These are phyloP conservation scores for Picea engelmannii DNA, from an alignment of 83 land plant genomes.

Conservation along the genomic window DNA sequence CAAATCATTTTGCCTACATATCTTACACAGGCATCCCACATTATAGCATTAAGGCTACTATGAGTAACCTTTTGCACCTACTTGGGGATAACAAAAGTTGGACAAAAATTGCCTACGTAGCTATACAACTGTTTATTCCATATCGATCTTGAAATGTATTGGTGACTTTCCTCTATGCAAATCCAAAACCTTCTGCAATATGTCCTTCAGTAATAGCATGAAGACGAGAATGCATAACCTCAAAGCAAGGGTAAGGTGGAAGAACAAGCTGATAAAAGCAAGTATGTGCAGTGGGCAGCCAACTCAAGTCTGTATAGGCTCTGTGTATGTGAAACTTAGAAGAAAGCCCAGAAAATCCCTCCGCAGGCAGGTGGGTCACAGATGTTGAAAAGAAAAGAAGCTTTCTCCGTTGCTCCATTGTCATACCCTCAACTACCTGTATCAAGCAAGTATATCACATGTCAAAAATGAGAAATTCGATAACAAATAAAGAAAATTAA, in stretches of 20 bases:
- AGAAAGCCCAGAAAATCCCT: conserved; percentile 30
- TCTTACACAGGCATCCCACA: neutral
- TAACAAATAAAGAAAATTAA: neutral
- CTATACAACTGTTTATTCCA: neutral
- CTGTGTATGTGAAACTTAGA: conserved; percentile 36
- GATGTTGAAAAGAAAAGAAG: conserved; percentile 38
- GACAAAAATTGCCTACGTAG: conserved; percentile 6
- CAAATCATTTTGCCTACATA: conserved; percentile 9
- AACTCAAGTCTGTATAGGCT: conserved; percentile 25
- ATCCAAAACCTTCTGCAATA: conserved; percentile 37
- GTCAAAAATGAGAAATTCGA: neutral
- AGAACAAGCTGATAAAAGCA: conserved; percentile 33
- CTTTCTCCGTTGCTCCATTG: conserved; percentile 27
- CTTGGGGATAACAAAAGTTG: neutral
- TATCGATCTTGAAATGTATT: neutral
- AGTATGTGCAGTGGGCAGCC: conserved; percentile 37
- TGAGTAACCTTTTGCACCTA: conserved; percentile 1
- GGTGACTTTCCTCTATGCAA: conserved; percentile 8
- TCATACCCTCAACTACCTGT: conserved; percentile 38
- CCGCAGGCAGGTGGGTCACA: conserved; percentile 29
- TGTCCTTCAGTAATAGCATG: conserved; percentile 29
- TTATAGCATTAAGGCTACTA: neutral
- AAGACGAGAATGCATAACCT: conserved; percentile 20
- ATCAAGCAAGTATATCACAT: neutral
- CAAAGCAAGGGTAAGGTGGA: conserved; percentile 30